phyloP scores from a whole-genome alignment of 2,329 filamentous ascomycete species.

The Aspergillus oerlinghausenensis region DNA sequence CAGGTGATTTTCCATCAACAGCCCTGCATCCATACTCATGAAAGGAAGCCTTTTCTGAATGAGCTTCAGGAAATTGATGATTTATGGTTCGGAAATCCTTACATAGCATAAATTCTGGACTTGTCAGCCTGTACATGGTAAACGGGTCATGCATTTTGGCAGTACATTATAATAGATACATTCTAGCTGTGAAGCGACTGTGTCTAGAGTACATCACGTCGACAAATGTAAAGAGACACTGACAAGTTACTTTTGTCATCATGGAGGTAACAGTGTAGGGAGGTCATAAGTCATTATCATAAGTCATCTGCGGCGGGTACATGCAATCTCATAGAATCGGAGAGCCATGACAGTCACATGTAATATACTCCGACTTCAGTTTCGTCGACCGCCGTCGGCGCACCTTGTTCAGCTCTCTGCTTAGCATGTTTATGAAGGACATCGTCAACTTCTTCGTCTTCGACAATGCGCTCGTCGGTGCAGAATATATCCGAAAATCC shows the following conservation, averaged over 20 bases:
- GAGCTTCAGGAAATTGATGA: too few relatives aligned
- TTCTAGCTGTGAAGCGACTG: neutral
- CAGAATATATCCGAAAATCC: constrained; percentile 25
- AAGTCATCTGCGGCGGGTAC: neutral
- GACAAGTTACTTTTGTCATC: neutral
- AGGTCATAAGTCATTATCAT: neutral
- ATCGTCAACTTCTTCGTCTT: constrained; percentile 26
- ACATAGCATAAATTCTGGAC: too few relatives aligned
- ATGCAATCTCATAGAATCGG: neutral
- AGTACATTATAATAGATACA: neutral
- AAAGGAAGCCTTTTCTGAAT: too few relatives aligned
- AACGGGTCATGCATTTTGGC: too few relatives aligned
- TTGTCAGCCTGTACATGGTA: too few relatives aligned
- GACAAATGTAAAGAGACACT: neutral
- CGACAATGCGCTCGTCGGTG: constrained; percentile 13
- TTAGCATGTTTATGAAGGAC: constrained; percentile 17
- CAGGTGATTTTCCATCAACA: too few relatives aligned
- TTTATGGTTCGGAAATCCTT: too few relatives aligned
- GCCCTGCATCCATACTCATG: too few relatives aligned
- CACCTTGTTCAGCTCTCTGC: neutral
- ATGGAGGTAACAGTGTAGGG: neutral
- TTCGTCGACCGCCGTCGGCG: neutral
- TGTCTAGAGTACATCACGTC: neutral
- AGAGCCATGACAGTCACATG: constrained; percentile 1
- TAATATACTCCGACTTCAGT: constrained; percentile 16